Base-by-base conservation (phyloP, 306 rosid genomes). In the Pterocarpus macrocarpus region DNA sequence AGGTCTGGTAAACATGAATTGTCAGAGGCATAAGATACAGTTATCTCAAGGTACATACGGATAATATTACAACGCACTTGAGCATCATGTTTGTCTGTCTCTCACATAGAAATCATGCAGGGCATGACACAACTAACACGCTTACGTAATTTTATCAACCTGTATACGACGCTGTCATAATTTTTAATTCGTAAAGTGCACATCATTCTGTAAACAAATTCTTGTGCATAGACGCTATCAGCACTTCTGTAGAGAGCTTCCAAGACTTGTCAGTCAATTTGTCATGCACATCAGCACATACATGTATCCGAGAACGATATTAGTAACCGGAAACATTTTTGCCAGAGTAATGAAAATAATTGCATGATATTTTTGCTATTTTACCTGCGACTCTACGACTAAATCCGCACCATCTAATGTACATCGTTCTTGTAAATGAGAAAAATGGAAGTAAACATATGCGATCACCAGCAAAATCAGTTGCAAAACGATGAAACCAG, bases 401-500 rank as follows among this genome's bases (percentile, higher is more conserved):
- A 72, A 50, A 64, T 64, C 50, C 17, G 16, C 68, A 43, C 10
- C 34, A 61, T 47, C 39, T 58, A 41, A n/a, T 70, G 22, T 45
- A 41, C 7, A 34, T 10, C 32, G 58, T 4, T 30, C 61, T 5
- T 16, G 22, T 56, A 4, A 41, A 35, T 32, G 44, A 67, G 6
- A 66, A 15, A 68, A 62, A 50, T 71, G 53, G 35, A 1, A 36
- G 55, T 12, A 35, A 50, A 35, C 5, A 72, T 41, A 30, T 38
- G 57, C 1, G n/a, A 15, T 11, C 38, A 22, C 69, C 50, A 33
- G 55, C 59, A 81, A 73, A 64, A 73, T 53, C 41, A 64, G 55
- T 64, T 52, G 73, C 67, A 28, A 69, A 71, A 78, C 59, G 52
- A 66, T 72, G 76, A 78, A 65, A 45, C 59, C 75, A 64, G 50